phyloP scores from a whole-genome alignment of 2,329 filamentous ascomycete species.

The Chaetothyriales sp. region DNA sequence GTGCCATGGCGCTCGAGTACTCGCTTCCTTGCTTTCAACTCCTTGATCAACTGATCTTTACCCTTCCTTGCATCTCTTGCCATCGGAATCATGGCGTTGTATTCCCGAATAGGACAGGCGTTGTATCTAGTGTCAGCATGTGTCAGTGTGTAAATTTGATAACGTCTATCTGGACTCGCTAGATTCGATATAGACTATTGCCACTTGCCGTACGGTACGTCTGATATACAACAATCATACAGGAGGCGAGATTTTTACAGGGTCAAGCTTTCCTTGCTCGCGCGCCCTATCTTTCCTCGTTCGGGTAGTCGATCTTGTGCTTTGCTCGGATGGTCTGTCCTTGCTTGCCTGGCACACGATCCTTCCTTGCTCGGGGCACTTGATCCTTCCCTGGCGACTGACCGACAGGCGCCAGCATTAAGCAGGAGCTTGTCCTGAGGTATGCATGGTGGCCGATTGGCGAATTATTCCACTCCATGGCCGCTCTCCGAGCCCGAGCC shows the following conservation, averaged over 20 bases:
- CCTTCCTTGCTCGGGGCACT: background rate
- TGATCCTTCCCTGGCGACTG: background rate
- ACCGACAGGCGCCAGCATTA: constrained; percentile 8
- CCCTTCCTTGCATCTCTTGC: too few relatives aligned
- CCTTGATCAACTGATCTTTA: too few relatives aligned
- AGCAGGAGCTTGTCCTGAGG: constrained; percentile 1
- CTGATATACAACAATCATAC: constrained; percentile 15
- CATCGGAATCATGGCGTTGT: too few relatives aligned
- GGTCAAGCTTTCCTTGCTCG: background rate
- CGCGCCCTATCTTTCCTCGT: too few relatives aligned
- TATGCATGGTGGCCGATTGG: background rate
- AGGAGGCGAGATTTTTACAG: constrained; percentile 12
- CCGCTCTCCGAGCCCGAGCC: constrained; percentile 12
- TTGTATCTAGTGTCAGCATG: too few relatives aligned
- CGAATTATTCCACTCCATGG: constrained; percentile 15
- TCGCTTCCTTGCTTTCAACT: too few relatives aligned
- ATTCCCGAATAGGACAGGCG: too few relatives aligned
- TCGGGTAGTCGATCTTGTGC: constrained; percentile 1
- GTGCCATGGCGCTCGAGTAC: too few relatives aligned
- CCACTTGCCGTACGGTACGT: background rate
- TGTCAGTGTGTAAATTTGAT: too few relatives aligned
- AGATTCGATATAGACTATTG: too few relatives aligned
- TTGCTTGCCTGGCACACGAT: background rate
- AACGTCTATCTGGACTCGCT: too few relatives aligned
- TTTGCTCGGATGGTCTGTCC: constrained; percentile 1